Percentiles rank a stretch among this genome's conserved stretches.
Conservation (phyloP, 768 basidiomycete genomes). For the Rhizopogon vesiculosus region DNA sequence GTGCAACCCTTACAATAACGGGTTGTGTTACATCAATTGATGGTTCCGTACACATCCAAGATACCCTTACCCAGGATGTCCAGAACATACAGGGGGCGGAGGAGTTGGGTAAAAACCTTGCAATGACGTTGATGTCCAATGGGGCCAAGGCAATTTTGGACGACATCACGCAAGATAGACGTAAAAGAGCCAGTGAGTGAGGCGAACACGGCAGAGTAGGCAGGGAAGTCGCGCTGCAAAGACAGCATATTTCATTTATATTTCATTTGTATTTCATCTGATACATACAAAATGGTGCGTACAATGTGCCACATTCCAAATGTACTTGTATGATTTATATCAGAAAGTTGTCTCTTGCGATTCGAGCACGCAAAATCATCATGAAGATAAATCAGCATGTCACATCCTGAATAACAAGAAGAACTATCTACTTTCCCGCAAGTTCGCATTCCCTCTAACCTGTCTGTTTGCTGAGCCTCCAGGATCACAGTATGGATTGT, state of each 20-base stretch:
- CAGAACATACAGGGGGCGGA: constrained; percentile 56
- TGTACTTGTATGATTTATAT: neutral
- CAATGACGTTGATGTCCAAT: constrained; percentile 51
- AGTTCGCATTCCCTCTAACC: no score
- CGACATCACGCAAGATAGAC: constrained; percentile 72
- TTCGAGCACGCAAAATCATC: constrained; percentile 14
- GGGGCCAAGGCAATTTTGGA: constrained; percentile 82
- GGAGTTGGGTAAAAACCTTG: constrained; percentile 61
- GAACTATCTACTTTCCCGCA: no score
- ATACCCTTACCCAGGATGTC: constrained; percentile 51
- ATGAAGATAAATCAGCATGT: constrained; percentile 8
- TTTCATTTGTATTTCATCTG: neutral
- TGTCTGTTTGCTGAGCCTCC: no score
- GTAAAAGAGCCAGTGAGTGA: constrained; percentile 39
- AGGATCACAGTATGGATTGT: no score
- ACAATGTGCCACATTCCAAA: neutral
- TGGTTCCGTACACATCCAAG: constrained; percentile 68
- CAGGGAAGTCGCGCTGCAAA: constrained; percentile 9
- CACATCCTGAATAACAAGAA: no score
- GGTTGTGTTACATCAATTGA: constrained; percentile 84
- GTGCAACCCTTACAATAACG: constrained; percentile 49
- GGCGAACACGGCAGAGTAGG: constrained; percentile 31
- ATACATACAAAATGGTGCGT: neutral
- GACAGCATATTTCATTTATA: constrained; percentile 1
- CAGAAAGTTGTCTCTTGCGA: constrained; percentile 17